phyloP scores from a whole-genome alignment of 192 early-diverging fungal genomes.

The Backusella psychrophila region DNA sequence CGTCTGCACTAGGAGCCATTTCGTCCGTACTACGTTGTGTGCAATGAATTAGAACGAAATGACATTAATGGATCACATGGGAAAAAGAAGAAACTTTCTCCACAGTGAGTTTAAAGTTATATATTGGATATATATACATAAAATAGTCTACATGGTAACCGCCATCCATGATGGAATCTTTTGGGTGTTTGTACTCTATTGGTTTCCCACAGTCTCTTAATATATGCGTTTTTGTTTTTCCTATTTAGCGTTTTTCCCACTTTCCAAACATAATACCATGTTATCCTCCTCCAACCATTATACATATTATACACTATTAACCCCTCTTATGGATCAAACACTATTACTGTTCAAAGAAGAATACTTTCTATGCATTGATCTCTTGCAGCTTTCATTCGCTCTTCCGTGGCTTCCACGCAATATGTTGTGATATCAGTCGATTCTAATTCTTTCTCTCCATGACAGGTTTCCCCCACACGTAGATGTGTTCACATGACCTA shows the following conservation, averaged over 20 bases:
- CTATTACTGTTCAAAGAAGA: no score
- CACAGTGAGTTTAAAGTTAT: slow-evolving; percentile 18
- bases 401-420: no score
- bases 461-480: no score
- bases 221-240: background rate
- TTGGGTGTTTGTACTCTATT: slow-evolving; percentile 48
- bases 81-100: background rate
- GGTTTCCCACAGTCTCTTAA: slow-evolving; percentile 47
- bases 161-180: slow-evolving; percentile 46
- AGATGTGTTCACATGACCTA: no score
- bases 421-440: no score
- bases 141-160: slow-evolving; percentile 53
- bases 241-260: background rate
- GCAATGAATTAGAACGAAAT: background rate
- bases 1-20: slow-evolving; percentile 62
- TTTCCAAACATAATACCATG: background rate
- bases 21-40: slow-evolving; percentile 44
- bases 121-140: slow-evolving; percentile 62
- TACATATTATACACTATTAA: background rate
- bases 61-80: background rate
- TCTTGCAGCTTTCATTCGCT: no score
- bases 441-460: no score
- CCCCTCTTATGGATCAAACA: no score
- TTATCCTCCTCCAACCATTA: background rate
- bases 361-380: no score